Evolutionary conservation across 1,284 basidiomycete species (phyloP).

Genomic region (Marasmius oreades): DNA sequence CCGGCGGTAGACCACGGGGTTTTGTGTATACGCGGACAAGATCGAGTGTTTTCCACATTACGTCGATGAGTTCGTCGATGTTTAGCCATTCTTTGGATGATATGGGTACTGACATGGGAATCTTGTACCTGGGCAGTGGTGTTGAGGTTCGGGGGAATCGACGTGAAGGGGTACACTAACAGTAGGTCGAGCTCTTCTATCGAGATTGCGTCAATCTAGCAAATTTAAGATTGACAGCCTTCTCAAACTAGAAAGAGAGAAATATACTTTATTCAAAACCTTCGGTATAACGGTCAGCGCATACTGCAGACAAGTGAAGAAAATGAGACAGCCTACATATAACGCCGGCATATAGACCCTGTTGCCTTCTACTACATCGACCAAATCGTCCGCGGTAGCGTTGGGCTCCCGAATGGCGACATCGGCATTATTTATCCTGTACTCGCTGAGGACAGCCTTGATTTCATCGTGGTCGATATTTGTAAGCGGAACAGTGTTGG

Average conservation of each 20-base stretch:
- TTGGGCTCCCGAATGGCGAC: slow-evolving; percentile 91
- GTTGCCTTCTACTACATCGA: slow-evolving; percentile 94
- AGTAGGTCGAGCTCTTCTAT: slow-evolving; percentile 98
- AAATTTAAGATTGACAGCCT: slow-evolving; percentile 19
- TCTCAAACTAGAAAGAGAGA: not conserved
- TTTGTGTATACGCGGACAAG: slow-evolving; percentile 95
- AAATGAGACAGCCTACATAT: slow-evolving; percentile 53
- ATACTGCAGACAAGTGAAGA: too few relatives aligned
- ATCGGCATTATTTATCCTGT: slow-evolving; percentile 87
- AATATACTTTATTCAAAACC: slow-evolving; percentile 61
- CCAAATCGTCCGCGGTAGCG: slow-evolving; percentile 96
- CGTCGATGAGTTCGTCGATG: slow-evolving; percentile 90
- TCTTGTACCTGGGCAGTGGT: slow-evolving; percentile 63
- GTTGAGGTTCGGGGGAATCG: not conserved
- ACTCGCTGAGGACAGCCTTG: slow-evolving; percentile 94
- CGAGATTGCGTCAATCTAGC: slow-evolving; percentile 94
- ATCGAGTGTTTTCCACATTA: slow-evolving; percentile 89
- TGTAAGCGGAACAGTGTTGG: slow-evolving; percentile 95
- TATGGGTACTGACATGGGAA: slow-evolving; percentile 94
- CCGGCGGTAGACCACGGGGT: slow-evolving; percentile 87
- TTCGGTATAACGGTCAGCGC: not conserved
- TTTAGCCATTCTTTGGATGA: slow-evolving; percentile 95
- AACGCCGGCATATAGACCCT: slow-evolving; percentile 94
- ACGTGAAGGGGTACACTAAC: slow-evolving; percentile 35
- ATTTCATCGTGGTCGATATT: slow-evolving; percentile 96